Base-by-base conservation (phyloP, 768 basidiomycete genomes). In the Glaciozyma martinii region DNA sequence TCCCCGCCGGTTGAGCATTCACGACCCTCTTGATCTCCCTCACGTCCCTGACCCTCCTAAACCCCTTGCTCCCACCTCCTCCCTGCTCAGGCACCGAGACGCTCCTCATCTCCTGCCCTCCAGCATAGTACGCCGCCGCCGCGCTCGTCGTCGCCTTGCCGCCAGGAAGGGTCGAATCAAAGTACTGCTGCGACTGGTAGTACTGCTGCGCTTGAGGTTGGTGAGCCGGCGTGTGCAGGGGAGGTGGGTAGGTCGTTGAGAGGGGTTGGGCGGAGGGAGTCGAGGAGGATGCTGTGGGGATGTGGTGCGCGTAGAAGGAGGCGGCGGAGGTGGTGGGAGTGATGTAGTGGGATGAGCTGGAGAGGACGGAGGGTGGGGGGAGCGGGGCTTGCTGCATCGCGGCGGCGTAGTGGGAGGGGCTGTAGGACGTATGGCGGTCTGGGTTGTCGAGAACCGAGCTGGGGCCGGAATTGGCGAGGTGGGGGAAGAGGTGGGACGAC, bases 11-110 rank as follows among this genome's bases (percentile, higher is more conserved):
- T 56, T 82, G 80, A 29, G 76, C 73, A 76, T 87, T 87, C 69
- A 86, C 79, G 18, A 23, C 49, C 54, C 57, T 32, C 40, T 27
- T 61, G 40, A 94, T 78, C 77, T 95, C 92, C 66, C 84, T 82
- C 69, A 78, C 79, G 71, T 86, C 86, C 66, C 86, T 84, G 23
- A 95, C 83, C 66, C 87, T 82, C 74, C 87, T 83, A 74, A 93
- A 87, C 27, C 89, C 93, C 33, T 30, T 21, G 29, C 32, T 15
- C 19, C 33, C 33, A 30, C 57, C 27, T 4, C 6, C 18, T 33
- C 44, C 46, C n/a, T 25, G 44, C 10, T 6, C 13, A 56, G 44
- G 27, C 29, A 13, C 43, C 57, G 27, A 18, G 40, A n/a, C 57
- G 50, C n/a, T 25, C 23, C 50, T n/a, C 25, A 52, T 25, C n/a